Evolutionary conservation across 805 yeast genomes (phyloP), one percentile per base, ranked within the genome.

Genomic region (Saturnispora sanitii): DNA sequence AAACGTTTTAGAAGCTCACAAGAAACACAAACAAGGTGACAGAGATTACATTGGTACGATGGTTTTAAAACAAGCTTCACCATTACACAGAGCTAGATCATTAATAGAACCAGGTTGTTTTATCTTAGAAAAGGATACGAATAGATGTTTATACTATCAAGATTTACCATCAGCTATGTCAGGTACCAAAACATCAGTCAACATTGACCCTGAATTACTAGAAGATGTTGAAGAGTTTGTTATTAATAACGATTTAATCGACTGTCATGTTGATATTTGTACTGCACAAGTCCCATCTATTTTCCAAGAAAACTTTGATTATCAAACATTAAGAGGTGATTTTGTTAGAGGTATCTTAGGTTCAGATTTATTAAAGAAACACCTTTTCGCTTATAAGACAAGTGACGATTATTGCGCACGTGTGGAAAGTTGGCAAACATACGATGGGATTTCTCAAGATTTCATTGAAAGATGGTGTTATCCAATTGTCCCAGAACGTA

Each of bases 241-340:
- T 8, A 68, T 92, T 43, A 75, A 96, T 56, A 92, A 92, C 59
- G 97, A 92, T 60, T 72, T 92, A 48, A 88, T 92, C 44, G 98
- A 92, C 65, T 92, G 98, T 59, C 92, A 83, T 57, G 87, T 92
- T 41, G 98, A 92, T 62, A 86, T 92, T 45, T 92, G 98, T 61
- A 72, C 96, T 6, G 86, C 94, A 2, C 86, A 80, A 49, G 96
- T 92, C 9, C 96, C 96, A 1, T 92, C 94, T 13, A 80, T 90
- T 45, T 92, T 90, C 65, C 94, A 86, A 53, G 98, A 92, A 55
- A 90, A 92, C 60, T 92, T 92, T 53, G 98, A 92, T 64, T 92
- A 88, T 59, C 96, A 90, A 60, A 67, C 75, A 39, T 66, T 90
- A 47, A 73, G 98, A 59, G 68, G 73, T 27, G 97, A 92, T 62